Evolutionary conservation across 768 basidiomycete genomes (phyloP), one percentile per base, ranked within the genome.

Genomic region (Xerocomus spinulosus): DNA sequence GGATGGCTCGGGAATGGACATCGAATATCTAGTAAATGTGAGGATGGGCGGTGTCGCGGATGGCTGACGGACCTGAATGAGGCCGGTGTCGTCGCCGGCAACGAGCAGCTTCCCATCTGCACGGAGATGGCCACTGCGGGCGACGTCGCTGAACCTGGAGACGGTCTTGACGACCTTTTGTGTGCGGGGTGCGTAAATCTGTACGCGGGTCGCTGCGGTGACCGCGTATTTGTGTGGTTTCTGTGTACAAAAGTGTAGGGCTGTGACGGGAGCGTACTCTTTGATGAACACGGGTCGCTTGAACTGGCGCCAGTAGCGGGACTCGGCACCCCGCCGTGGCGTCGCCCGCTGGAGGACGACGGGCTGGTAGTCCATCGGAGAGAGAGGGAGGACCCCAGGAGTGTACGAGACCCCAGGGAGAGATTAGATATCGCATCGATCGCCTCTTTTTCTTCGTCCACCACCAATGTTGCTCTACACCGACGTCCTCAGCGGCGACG

Each of bases 161-260:
- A 99, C 92, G 2, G 91, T 95, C 76, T 98, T 98, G 14, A 85
- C 89, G 46, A 97, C 82, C 68, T 93, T 94, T 69, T 97, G 94
- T 3, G 95, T 98, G 44, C 92, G 84, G 13, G 94, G 92, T 3
- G 92, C 90, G 69, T 97, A 97, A 62, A 98, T 87, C 68, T 98
- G 90, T 1, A 99, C 83, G 54, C 94, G 77, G 1, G 93, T 88
- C 0, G 92, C 92, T 2, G 93, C 89, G 23, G 94, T 96, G 47
- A 98, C 93, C 21, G 93, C 95, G 74, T 94, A 97, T 61, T 87
- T 76, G 65, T 99, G 92, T 5, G 95, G 95, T 66, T 81, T 84
- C 23, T 87, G 72, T 1, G 82, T 82, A 2, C 91, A 82, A 68
- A 98, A 98, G 64, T 97, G 91, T 26, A 99, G 77, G 14, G 89